Conservation (phyloP, 2,329 filamentous ascomycete genomes). For the Hymenoscyphus scutula region DNA sequence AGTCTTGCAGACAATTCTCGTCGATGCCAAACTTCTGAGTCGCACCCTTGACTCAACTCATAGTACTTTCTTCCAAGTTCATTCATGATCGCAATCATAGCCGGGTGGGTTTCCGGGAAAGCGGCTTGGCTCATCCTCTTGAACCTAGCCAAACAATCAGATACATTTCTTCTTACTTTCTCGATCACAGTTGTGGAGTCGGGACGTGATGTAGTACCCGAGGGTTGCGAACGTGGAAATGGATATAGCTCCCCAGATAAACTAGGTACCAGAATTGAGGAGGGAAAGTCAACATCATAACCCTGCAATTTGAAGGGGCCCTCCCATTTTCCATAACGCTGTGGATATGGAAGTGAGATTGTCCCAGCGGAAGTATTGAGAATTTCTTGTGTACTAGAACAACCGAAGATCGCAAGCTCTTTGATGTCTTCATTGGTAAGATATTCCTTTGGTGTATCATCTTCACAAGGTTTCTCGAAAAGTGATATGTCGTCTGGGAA, state of each 20-base stretch:
- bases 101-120: background rate
- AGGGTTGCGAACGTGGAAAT: background rate
- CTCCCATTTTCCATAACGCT: background rate
- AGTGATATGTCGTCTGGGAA: background rate
- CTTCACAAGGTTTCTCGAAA: background rate
- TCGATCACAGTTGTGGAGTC: background rate
- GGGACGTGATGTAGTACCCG: background rate
- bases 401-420: background rate
- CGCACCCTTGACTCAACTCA: background rate
- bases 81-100: background rate
- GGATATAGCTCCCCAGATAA: background rate
- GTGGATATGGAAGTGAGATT: background rate
- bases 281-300: background rate
- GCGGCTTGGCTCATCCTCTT: background rate
- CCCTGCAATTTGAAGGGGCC: background rate
- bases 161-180: background rate
- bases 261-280: background rate
- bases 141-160: background rate
- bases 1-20: background rate
- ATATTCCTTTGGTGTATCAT: background rate
- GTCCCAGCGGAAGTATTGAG: background rate
- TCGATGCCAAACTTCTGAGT: background rate
- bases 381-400: background rate
- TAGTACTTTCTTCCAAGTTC: background rate
- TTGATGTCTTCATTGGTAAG: background rate